Base-by-base conservation (phyloP, 2,329 filamentous ascomycete species). In the Arthrobotrys conoides region DNA sequence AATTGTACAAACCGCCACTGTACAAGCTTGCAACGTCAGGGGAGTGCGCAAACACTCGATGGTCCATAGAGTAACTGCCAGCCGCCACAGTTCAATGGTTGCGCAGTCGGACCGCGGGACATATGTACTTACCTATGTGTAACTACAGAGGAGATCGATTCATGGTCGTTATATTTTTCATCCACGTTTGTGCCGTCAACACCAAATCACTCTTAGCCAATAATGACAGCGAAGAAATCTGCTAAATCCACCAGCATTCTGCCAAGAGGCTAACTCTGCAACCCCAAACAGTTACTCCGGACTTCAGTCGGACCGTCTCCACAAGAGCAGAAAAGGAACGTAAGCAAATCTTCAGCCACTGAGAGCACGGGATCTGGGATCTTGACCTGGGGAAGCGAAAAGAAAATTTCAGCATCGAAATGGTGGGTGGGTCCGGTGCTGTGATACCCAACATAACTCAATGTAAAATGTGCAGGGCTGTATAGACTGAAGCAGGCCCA, bases 381-480 rank as follows among this genome's bases (percentile, higher is more conserved):
- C 75, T 78, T 44, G 75, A 72, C 75, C 68, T 78, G 75, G 75
- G 75, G 75, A 78, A 78, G 68, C 73, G 67, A 77, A 59, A 65
- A 71, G 66, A 71, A 70, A 67, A 67, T 51, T 66, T 67, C 44
- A 77, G 73, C 67, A 71, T 67, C 73, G 61, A 18, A 69, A 41
- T 55, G 63, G 61, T 78, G 75, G 68, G 75, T 68, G 75, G 75
- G 75, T 78, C 75, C 63, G 33, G 53, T 27, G 44, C 53, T 72
- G 67, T 72, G 67, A 71, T 55, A 68, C 22, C 53, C 64, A 73
- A 46, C 51, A 68, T 53, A 27, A 41, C 51, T 57, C 22, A 44
- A 33, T 57, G 38, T 27, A 33, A 36, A 41, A 46, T 46, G 41
- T 41, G 20, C 67, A 68, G 75, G 73, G 67, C 70, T 51, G 41